Evolutionary conservation across 202 grass and related monocot genomes (phyloP), one percentile per base, ranked within the genome.

Genomic region (Carex sylvatica): DNA sequence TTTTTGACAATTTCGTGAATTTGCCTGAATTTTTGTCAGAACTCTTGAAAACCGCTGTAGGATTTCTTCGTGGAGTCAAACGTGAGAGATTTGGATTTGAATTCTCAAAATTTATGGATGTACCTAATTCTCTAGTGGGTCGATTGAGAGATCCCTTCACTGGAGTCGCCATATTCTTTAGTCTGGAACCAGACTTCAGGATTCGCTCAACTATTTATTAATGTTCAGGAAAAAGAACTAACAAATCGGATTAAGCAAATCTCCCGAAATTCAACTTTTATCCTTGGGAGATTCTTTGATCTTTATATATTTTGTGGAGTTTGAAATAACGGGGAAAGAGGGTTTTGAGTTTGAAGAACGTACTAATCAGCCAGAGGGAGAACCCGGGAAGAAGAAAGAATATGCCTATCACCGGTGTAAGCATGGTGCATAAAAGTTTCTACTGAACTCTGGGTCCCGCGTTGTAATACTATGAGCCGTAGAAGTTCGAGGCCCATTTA

Each of bases 121-220:
- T 52, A 14, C 69, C 69, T 63, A 54, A 52, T 46, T 44, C 56
- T 75, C 70, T 65, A 49, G 8, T 30, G 3, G 53, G 18, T 38
- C 30, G 67, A 64, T 46, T 49, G 58, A 56, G 65, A 63, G 68
- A n/a, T 76, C 49, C 62, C 82, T 84, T 84, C 82, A 62, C 53
- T n/a, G 68, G 31, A 63, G 66, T 73, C 69, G 53, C 59, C 82
- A 84, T 84, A 9, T 14, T 14, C 11, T 40, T 36, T 23, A 18
- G 24, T 46, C 69, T 52, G 1, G 22, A 24, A 38, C 36, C n/a
- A 81, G 53, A 65, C 58, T 47, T 65, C 35, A 61, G n/a, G 12
- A 63, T 28, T 65, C 1, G 13, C 40, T 64, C 36, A 18, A 40
- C 9, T 80, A 61, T 61, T n/a, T 18, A 60, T 61, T 30, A 11